These are phyloP conservation scores for Fragilariopsis cylindrus DNA, from an alignment of 108 stramenopile genomes.

Conservation along the genomic window DNA sequence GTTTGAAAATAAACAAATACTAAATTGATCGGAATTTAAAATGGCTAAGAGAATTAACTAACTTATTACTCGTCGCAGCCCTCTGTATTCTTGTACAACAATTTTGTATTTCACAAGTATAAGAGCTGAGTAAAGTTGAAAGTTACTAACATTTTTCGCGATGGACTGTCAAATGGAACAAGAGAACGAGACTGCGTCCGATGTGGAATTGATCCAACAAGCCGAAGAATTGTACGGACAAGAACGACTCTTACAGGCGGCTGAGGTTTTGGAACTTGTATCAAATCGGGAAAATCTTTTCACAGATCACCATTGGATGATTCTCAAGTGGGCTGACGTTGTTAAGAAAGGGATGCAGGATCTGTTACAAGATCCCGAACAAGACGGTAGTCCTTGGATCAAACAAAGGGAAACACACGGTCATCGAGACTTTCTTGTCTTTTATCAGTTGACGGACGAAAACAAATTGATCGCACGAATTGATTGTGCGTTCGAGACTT, in stretches of 20 bases:
- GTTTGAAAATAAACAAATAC: too few species aligned
- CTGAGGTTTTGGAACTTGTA: conserved; percentile 26
- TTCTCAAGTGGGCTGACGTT: conserved; percentile 29
- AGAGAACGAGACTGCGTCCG: conserved; percentile 14
- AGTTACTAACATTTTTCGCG: too few species aligned
- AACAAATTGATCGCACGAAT: conserved; percentile 52
- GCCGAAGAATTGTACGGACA: conserved; percentile 39
- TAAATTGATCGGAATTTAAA: too few species aligned
- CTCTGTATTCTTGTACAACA: too few species aligned
- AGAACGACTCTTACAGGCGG: conserved; percentile 39
- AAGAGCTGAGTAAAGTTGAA: too few species aligned
- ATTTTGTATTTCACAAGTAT: too few species aligned
- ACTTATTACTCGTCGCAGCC: too few species aligned
- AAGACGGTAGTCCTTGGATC: conserved; percentile 46
- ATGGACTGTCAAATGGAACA: neutral
- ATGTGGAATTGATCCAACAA: conserved; percentile 35
- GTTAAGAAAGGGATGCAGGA: conserved; percentile 22
- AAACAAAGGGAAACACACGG: conserved; percentile 72
- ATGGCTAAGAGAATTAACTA: too few species aligned
- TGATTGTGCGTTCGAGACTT: conserved; percentile 62
- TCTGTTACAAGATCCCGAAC: conserved; percentile 27
- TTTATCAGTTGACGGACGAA: conserved; percentile 58
- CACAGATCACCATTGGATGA: conserved; percentile 17
- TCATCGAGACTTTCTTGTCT: conserved; percentile 57
- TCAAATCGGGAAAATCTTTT: conserved; percentile 20